Conservation (phyloP, 306 rosid genomes). For the Coriaria nepalensis region DNA sequence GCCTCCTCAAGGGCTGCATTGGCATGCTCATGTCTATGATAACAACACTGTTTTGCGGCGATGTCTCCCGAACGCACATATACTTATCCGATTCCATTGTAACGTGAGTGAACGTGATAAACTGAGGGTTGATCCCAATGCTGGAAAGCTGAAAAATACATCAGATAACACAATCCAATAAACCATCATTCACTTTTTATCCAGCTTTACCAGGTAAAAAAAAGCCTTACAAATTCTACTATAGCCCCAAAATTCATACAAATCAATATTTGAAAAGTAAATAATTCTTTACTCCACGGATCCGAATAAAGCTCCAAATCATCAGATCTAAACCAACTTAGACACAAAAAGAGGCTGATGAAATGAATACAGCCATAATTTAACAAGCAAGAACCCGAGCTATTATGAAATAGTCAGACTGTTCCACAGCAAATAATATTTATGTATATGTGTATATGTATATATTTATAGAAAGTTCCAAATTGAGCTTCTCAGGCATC, state of each 20-base stretch:
- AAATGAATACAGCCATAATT: too few species aligned
- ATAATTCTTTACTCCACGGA: slow-evolving; percentile 12
- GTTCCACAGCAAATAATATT: too few species aligned
- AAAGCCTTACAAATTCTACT: too few species aligned
- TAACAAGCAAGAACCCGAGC: too few species aligned
- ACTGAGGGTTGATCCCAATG: slow-evolving; percentile 77
- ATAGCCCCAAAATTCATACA: too few species aligned
- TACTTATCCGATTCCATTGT: slow-evolving; percentile 97
- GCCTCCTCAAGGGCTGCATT: slow-evolving; percentile 90
- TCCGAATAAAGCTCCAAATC: slow-evolving; percentile 14
- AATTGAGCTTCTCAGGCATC: slow-evolving; percentile 19
- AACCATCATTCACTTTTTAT: slow-evolving; percentile 7
- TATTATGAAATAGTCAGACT: too few species aligned
- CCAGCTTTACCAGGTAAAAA: too few species aligned
- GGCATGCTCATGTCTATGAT: slow-evolving; percentile 91
- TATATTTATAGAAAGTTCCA: slow-evolving; percentile 1
- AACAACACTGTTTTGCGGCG: slow-evolving; percentile 90
- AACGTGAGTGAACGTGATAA: slow-evolving; percentile 88
- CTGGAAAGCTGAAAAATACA: slow-evolving; percentile 77
- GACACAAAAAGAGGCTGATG: not conserved
- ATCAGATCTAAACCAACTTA: slow-evolving; percentile 36
- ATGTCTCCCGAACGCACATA: slow-evolving; percentile 80
- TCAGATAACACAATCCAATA: slow-evolving; percentile 24
- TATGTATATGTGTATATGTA: too few species aligned
- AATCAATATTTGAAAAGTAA: too few species aligned